Conservation (phyloP, 805 yeast species). For the Hanseniaspora hatyaiensis region DNA sequence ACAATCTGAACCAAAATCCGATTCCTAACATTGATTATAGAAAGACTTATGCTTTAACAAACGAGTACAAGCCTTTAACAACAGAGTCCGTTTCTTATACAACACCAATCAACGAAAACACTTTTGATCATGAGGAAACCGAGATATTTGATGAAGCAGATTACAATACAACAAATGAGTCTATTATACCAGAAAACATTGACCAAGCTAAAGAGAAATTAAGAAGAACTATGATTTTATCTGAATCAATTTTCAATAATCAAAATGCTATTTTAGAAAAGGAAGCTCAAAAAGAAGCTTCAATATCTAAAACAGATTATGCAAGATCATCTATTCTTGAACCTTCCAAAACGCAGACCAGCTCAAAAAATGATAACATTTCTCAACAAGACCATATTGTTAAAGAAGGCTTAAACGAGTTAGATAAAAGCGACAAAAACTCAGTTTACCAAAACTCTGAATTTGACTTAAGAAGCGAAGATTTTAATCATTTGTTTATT, state of each 20-base stretch:
- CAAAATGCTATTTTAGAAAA: constrained; percentile 8
- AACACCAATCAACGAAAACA: too few species aligned
- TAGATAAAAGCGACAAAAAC: too few species aligned
- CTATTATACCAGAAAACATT: constrained; percentile 1
- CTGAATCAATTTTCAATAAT: constrained; percentile 9
- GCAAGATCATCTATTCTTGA: constrained; percentile 1
- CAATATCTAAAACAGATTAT: constrained; percentile 1
- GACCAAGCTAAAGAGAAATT: constrained; percentile 5
- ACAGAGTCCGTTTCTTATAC: too few species aligned
- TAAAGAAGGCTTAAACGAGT: too few species aligned
- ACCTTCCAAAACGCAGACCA: neutral
- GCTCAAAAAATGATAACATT: neutral
- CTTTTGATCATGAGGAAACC: neutral
- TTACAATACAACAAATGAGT: neutral
- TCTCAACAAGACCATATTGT: neutral
- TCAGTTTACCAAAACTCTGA: constrained; percentile 20
- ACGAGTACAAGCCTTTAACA: constrained; percentile 6
- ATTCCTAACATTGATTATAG: constrained; percentile 13
- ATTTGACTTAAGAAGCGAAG: constrained; percentile 29
- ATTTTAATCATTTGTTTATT: constrained; percentile 43
- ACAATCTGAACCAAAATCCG: neutral
- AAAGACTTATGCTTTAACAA: constrained; percentile 13
- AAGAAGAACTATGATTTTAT: constrained; percentile 11
- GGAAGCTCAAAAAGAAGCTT: constrained; percentile 1
- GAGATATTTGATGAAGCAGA: neutral